Evolutionary conservation across 768 basidiomycete genomes (phyloP).

Genomic region (Filobasidium wieringae): DNA sequence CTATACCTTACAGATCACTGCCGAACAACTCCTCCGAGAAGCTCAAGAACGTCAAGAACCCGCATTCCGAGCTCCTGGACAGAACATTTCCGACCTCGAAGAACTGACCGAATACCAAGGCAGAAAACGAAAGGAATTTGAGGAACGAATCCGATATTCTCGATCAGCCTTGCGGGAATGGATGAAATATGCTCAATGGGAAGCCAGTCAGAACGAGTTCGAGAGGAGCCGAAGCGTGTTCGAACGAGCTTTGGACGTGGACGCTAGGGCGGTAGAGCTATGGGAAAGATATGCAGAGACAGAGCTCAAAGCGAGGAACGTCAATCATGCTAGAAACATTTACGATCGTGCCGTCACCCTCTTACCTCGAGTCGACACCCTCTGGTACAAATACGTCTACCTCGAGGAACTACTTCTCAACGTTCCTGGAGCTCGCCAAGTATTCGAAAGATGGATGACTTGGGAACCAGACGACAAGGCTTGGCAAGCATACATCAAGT

Average conservation of each 20-base stretch:
- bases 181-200: slow-evolving; percentile 48
- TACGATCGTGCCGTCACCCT: slow-evolving; percentile 95
- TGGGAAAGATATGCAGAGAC: slow-evolving; percentile 85
- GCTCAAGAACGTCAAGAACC: slow-evolving; percentile 97
- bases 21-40: slow-evolving; percentile 94
- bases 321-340: slow-evolving; percentile 90
- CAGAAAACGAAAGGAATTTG: slow-evolving; percentile 76
- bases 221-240: slow-evolving; percentile 81
- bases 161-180: slow-evolving; percentile 40
- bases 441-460: slow-evolving; percentile 98
- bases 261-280: slow-evolving; percentile 73
- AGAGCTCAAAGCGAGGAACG: slow-evolving; percentile 93
- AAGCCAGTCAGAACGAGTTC: slow-evolving; percentile 94
- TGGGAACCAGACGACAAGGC: slow-evolving; percentile 99
- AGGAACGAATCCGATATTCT: slow-evolving; percentile 54
- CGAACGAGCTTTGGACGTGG: slow-evolving; percentile 92
- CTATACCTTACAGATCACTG: slow-evolving; percentile 62
- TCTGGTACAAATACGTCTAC: slow-evolving; percentile 99
- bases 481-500: slow-evolving; percentile 98
- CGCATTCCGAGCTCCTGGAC: slow-evolving; percentile 79
- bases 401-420: slow-evolving; percentile 94
- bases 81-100: slow-evolving; percentile 93
- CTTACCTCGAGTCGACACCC: slow-evolving; percentile 75
- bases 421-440: slow-evolving; percentile 87
- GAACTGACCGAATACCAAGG: slow-evolving; percentile 65